These are phyloP conservation scores for Beauveria sp. DNA, from an alignment of 2,329 filamentous ascomycete species.

Conservation along the genomic window DNA sequence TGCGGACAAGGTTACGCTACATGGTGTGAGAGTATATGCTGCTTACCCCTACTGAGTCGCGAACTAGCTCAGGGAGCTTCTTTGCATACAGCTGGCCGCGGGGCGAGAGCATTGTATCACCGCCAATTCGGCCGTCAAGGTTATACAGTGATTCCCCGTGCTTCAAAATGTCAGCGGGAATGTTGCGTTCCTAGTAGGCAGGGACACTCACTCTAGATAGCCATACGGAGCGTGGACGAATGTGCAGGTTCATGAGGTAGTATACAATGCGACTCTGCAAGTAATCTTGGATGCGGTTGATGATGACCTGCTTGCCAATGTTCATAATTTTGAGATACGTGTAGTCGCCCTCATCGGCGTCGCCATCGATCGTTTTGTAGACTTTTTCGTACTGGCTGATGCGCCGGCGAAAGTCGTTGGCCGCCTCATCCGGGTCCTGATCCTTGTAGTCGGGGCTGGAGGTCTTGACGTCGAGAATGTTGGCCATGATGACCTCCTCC, in stretches of 20 bases:
- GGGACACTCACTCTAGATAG: conserved; percentile 66
- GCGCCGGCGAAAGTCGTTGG: conserved; percentile 83
- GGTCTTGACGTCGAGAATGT: conserved; percentile 95
- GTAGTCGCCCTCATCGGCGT: conserved; percentile 69
- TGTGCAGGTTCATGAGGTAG: conserved; percentile 97
- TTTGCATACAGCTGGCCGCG: conserved; percentile 83
- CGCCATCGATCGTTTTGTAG: conserved; percentile 84
- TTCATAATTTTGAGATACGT: conserved; percentile 98
- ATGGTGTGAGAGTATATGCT: conserved; percentile 19
- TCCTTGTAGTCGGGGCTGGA: conserved; percentile 91
- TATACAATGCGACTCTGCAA: conserved; percentile 94
- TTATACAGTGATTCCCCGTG: conserved; percentile 96
- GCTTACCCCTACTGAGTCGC: conserved; percentile 76
- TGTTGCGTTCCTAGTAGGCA: neutral
- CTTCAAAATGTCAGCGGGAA: conserved; percentile 31
- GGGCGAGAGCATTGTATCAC: conserved; percentile 78
- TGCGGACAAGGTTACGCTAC: neutral
- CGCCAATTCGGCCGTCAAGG: conserved; percentile 82
- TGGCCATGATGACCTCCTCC: conserved; percentile 93
- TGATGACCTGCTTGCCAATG: conserved; percentile 91
- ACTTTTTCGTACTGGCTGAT: conserved; percentile 97
- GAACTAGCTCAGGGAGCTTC: conserved; percentile 76
- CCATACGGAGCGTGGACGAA: conserved; percentile 94
- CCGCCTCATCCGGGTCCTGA: conserved; percentile 87
- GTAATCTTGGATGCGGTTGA: conserved; percentile 96